A percentile compares a stretch with the other conserved stretches of the same genome.
phyloP scores from a whole-genome alignment of 352 stramenopile genomes.

The Pythium brachiatum region DNA sequence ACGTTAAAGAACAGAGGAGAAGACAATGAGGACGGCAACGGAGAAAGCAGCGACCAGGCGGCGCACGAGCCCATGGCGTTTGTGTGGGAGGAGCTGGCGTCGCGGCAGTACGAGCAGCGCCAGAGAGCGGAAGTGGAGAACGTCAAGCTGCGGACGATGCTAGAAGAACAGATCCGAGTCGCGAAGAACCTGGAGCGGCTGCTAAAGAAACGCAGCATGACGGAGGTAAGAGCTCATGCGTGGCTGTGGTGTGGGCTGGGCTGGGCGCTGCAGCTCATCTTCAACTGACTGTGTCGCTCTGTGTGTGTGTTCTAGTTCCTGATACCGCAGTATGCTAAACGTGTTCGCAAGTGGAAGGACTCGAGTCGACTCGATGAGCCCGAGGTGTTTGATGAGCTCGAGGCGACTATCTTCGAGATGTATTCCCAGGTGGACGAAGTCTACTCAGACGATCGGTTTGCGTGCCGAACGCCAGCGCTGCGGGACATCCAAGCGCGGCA shows the following conservation, averaged over 20 bases:
- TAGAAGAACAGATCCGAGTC: constrained; percentile 34
- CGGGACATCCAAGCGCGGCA: constrained; percentile 12
- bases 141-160: constrained; percentile 37
- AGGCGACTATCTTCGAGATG: constrained; percentile 12
- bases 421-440: constrained; percentile 4
- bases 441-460: constrained; percentile 13
- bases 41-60: neutral
- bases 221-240: constrained; percentile 3
- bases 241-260: no score
- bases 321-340: constrained; percentile 6
- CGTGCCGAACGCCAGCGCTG: constrained; percentile 1
- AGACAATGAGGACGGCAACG: neutral
- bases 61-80: constrained; percentile 19
- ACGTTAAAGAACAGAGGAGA: constrained; percentile 5
- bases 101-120: constrained; percentile 34
- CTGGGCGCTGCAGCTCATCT: neutral
- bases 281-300: neutral
- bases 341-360: constrained; percentile 10
- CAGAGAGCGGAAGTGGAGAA: constrained; percentile 48
- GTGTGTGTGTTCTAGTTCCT: constrained; percentile 1
- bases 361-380: constrained; percentile 5
- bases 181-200: constrained; percentile 20
- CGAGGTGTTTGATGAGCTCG: constrained; percentile 12
- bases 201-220: constrained; percentile 10
- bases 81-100: constrained; percentile 46